Conservation (phyloP, 1,284 basidiomycete species). For the Trametes polyzona region DNA sequence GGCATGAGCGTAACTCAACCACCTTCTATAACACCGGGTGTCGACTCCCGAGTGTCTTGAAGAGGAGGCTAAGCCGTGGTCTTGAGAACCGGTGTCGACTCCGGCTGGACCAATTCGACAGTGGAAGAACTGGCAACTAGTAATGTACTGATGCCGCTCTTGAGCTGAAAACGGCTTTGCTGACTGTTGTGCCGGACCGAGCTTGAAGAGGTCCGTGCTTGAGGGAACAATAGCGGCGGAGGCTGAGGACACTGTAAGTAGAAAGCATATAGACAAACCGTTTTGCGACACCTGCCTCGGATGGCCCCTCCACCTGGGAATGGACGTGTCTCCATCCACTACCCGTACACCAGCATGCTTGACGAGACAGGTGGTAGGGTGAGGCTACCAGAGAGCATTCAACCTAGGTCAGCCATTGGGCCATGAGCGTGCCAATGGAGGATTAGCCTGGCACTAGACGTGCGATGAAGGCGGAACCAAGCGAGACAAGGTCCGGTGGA, state of each 20-base stretch:
- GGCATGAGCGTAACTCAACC: too few species aligned
- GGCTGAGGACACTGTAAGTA: neutral
- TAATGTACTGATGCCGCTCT: neutral
- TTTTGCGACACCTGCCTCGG: neutral
- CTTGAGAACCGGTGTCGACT: too few species aligned
- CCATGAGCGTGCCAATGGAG: neutral
- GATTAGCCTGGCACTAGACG: too few species aligned
- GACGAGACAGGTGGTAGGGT: neutral
- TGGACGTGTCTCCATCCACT: neutral
- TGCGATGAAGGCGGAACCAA: too few species aligned
- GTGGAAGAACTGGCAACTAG: neutral
- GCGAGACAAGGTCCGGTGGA: too few species aligned
- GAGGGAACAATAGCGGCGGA: neutral
- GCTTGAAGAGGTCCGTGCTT: neutral
- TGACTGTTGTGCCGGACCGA: neutral
- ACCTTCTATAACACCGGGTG: too few species aligned
- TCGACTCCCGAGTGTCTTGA: too few species aligned
- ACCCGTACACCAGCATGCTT: neutral
- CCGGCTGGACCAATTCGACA: too few species aligned
- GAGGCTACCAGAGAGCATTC: too few species aligned
- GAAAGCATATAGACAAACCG: neutral
- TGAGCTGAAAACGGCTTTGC: neutral
- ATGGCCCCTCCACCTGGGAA: neutral
- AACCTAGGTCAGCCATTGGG: slow-evolving; percentile 3
- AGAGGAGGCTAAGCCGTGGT: too few species aligned